Percentiles rank a stretch among this genome's conserved stretches.
phyloP scores from a whole-genome alignment of 2,329 filamentous ascomycete genomes.

The Scytalidium lignicola region DNA sequence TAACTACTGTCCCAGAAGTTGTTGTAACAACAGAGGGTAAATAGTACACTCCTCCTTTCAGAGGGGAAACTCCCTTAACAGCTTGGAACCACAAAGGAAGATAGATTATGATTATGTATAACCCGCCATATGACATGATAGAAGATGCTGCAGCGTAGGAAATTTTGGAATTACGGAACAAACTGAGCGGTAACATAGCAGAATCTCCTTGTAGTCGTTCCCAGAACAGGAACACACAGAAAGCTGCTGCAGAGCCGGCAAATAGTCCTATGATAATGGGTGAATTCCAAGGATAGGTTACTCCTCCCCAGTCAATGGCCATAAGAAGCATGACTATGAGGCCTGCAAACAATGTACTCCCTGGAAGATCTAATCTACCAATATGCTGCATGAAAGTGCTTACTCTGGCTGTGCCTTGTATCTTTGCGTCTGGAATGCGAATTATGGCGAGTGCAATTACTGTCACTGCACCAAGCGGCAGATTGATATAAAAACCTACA shows the following conservation, averaged over 20 bases:
- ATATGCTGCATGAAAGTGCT: conserved; percentile 5
- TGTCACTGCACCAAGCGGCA: conserved; percentile 33
- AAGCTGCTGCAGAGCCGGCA: conserved; percentile 6
- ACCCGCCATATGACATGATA: conserved; percentile 4
- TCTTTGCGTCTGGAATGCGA: conserved; percentile 20
- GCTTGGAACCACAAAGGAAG: conserved; percentile 29
- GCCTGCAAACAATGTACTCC: conserved; percentile 26
- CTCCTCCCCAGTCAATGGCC: conserved; percentile 28
- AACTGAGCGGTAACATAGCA: conserved; percentile 18
- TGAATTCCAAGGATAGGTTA: conserved; percentile 24
- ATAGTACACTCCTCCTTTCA: conserved; percentile 20
- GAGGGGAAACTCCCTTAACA: conserved; percentile 18
- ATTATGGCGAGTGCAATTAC: conserved; percentile 32
- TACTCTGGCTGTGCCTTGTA: conserved; percentile 2
- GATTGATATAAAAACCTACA: conserved; percentile 34
- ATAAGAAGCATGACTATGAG: conserved; percentile 27
- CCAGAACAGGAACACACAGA: conserved; percentile 16
- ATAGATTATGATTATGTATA: conserved; percentile 16
- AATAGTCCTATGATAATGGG: conserved; percentile 17
- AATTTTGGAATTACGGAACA: conserved; percentile 17
- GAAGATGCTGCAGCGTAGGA: conserved; percentile 3
- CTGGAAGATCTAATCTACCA: conserved; percentile 25
- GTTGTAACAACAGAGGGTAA: conserved; percentile 16
- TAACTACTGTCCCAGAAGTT: conserved; percentile 11
- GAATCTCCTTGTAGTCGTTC: conserved; percentile 18